Conservation (phyloP, 225 moss, liverwort and hornwort species). For the Physcomitrellopsis africana region DNA sequence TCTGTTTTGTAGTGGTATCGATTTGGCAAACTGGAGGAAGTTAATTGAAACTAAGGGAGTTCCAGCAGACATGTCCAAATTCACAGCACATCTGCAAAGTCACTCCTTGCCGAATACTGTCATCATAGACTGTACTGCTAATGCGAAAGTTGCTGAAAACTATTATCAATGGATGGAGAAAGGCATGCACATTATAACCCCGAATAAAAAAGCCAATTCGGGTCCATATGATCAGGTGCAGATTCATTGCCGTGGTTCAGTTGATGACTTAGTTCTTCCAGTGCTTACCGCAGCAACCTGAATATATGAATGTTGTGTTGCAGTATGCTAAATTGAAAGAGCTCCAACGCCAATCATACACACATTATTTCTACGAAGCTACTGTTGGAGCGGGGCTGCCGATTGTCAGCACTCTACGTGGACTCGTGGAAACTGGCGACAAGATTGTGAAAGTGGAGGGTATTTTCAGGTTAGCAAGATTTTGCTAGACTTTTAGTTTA, state of each 20-base stretch:
- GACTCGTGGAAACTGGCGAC: constrained; percentile 96
- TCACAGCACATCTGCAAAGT: constrained; percentile 75
- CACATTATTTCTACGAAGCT: constrained; percentile 98
- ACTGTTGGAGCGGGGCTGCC: constrained; percentile 98
- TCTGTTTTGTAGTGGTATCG: constrained; percentile 66
- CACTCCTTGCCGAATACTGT: constrained; percentile 91
- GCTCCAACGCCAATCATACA: constrained; percentile 85
- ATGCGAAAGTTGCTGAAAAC: constrained; percentile 69
- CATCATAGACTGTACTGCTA: constrained; percentile 95
- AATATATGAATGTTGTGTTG: background rate
- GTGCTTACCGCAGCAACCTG: constrained; percentile 10
- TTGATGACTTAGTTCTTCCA: background rate
- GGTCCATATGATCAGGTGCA: constrained; percentile 92
- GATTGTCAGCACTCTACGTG: constrained; percentile 87
- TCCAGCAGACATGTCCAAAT: constrained; percentile 71
- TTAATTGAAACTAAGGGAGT: constrained; percentile 53
- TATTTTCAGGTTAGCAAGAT: constrained; percentile 76
- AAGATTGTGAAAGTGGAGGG: constrained; percentile 90
- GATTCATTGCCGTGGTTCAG: constrained; percentile 2
- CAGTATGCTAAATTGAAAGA: constrained; percentile 79
- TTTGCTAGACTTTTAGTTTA: background rate
- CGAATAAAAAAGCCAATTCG: constrained; percentile 97
- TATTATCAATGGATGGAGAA: constrained; percentile 85
- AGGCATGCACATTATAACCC: constrained; percentile 94
- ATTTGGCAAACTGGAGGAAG: constrained; percentile 81